Conservation (phyloP, 306 rosid genomes). For the Prunus salicina region DNA sequence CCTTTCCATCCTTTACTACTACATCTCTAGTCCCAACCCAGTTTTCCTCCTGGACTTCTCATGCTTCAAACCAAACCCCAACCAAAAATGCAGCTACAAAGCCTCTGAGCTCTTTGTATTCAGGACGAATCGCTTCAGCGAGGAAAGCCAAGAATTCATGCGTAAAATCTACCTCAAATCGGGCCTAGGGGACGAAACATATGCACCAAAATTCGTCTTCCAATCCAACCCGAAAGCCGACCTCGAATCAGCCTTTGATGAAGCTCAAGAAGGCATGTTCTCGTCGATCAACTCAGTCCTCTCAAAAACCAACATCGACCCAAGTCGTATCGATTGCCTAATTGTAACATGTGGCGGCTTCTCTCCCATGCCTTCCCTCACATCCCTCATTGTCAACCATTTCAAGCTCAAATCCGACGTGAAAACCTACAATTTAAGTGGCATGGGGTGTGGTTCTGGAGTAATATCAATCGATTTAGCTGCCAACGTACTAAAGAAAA, state of each 20-base stretch:
- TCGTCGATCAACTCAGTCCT: slow-evolving; percentile 3
- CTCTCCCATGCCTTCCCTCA: slow-evolving; percentile 15
- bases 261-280: slow-evolving; percentile 19
- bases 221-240: neutral
- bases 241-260: neutral
- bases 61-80: slow-evolving; percentile 14
- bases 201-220: slow-evolving; percentile 14
- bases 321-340: neutral
- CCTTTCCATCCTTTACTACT: neutral
- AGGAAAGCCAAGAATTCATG: slow-evolving; percentile 12
- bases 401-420: slow-evolving; percentile 16
- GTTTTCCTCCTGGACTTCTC: slow-evolving; percentile 5
- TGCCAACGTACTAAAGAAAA: neutral
- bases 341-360: slow-evolving; percentile 16
- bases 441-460: slow-evolving; percentile 22
- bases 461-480: slow-evolving; percentile 6
- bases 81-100: neutral
- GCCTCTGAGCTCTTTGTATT: neutral
- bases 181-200: slow-evolving; percentile 20
- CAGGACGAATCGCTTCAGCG: neutral
- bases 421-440: slow-evolving; percentile 13
- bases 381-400: slow-evolving; percentile 7
- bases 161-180: slow-evolving; percentile 10
- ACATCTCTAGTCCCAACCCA: slow-evolving; percentile 8
- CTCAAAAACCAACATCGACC: neutral